A percentile compares a stretch with the other conserved stretches of the same genome.
These are phyloP conservation scores for Halophytophthora polymorphica DNA, from an alignment of 352 stramenopile genomes.

Conservation along the genomic window DNA sequence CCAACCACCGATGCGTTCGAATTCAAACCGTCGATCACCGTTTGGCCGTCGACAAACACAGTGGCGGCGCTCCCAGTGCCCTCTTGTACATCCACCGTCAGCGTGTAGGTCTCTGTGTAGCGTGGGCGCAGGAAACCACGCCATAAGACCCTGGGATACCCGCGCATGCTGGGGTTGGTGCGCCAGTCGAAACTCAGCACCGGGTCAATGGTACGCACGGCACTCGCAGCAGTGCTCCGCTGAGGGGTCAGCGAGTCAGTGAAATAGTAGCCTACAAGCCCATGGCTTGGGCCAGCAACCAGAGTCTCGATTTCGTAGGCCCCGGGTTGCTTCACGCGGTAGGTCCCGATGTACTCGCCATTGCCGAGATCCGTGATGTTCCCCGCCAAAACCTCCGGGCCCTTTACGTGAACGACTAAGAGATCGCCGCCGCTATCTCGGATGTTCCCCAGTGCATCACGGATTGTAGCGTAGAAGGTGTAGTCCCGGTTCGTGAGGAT, in stretches of 20 bases:
- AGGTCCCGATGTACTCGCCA: slow-evolving; percentile 41
- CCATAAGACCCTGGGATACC: slow-evolving; percentile 43
- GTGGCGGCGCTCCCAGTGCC: slow-evolving; percentile 11
- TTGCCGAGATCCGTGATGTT: slow-evolving; percentile 34
- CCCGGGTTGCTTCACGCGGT: slow-evolving; percentile 25
- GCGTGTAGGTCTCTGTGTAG: slow-evolving; percentile 42
- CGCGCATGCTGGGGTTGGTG: slow-evolving; percentile 31
- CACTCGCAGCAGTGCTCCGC: slow-evolving; percentile 13
- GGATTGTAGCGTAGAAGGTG: slow-evolving; percentile 34
- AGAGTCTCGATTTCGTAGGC: slow-evolving; percentile 47
- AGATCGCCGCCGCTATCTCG: slow-evolving; percentile 33
- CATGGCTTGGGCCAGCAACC: slow-evolving; percentile 24
- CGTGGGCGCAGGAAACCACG: slow-evolving; percentile 36
- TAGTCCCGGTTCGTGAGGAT: slow-evolving; percentile 20
- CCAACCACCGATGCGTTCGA: neutral
- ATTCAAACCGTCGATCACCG: slow-evolving; percentile 42
- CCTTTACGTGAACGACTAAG: slow-evolving; percentile 31
- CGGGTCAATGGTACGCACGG: slow-evolving; percentile 25
- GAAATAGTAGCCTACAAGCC: slow-evolving; percentile 41
- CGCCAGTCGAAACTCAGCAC: slow-evolving; percentile 43
- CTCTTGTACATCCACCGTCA: slow-evolving; percentile 25
- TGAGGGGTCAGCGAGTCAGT: slow-evolving; percentile 16
- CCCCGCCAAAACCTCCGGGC: slow-evolving; percentile 23
- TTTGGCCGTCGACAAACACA: slow-evolving; percentile 33
- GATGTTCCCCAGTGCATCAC: slow-evolving; percentile 43